Percentiles rank a stretch among this genome's conserved stretches.
These are phyloP conservation scores for Boehmeria nivea DNA, from an alignment of 306 rosid genomes.

Conservation along the genomic window DNA sequence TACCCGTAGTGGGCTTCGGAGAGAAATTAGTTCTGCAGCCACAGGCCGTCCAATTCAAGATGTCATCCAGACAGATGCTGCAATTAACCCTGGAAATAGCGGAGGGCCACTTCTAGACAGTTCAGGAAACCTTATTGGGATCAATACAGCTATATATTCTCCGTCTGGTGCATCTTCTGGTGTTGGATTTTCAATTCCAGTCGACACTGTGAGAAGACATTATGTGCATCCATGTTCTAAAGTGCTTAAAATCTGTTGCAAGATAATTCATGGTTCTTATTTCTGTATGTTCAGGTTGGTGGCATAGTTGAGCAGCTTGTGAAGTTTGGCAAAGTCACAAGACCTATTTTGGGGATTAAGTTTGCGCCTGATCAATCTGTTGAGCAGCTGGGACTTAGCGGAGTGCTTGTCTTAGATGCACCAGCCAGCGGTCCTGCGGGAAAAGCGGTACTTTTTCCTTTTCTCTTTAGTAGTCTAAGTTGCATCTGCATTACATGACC, in stretches of 20 bases:
- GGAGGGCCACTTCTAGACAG: conserved; percentile 99
- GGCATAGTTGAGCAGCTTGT: conserved; percentile 98
- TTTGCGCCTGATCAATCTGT: conserved; percentile 99
- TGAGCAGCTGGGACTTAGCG: conserved; percentile 90
- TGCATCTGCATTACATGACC: not conserved
- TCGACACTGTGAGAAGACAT: conserved; percentile 72
- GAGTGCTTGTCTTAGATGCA: conserved; percentile 96
- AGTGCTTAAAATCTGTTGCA: conserved; percentile 9
- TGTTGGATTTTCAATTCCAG: conserved; percentile 98
- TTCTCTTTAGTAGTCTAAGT: not conserved
- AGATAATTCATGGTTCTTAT: conserved; percentile 1
- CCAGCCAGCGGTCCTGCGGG: conserved; percentile 94
- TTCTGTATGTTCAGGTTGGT: conserved; percentile 47
- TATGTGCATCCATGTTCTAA: not conserved
- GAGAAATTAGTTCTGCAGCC: conserved; percentile 99
- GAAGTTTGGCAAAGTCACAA: conserved; percentile 89
- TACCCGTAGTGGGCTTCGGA: conserved; percentile 72
- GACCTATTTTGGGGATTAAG: conserved; percentile 96
- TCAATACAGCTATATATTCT: conserved; percentile 95
- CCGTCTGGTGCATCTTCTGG: conserved; percentile 98
- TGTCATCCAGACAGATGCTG: conserved; percentile 99
- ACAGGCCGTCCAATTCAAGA: conserved; percentile 99
- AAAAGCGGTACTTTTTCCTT: conserved; percentile 58
- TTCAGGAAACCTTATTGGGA: conserved; percentile 90
- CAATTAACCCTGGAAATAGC: conserved; percentile 97